Percentiles rank a stretch among this genome's conserved stretches.
These are phyloP conservation scores for Sophora flavescens DNA, from an alignment of 306 rosid genomes.

Conservation along the genomic window DNA sequence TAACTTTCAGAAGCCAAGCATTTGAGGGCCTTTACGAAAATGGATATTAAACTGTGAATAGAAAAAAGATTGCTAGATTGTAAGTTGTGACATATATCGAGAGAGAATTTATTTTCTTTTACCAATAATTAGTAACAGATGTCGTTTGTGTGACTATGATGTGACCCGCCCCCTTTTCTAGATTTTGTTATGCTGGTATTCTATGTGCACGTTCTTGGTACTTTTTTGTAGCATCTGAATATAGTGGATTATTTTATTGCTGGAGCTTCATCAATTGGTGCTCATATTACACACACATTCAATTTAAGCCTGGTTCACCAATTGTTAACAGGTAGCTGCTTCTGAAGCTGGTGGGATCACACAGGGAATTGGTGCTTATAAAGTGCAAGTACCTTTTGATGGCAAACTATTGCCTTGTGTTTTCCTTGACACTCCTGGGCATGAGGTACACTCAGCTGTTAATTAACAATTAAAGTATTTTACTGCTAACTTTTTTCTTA, in stretches of 20 bases:
- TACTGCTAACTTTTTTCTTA: conserved; percentile 8
- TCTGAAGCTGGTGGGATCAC: conserved; percentile 99
- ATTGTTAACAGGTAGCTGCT: conserved; percentile 84
- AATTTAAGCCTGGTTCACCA: conserved; percentile 43
- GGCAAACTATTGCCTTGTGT: conserved; percentile 86
- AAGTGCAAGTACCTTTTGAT: conserved; percentile 86
- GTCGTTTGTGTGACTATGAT: not conserved
- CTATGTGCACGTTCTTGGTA: conserved; percentile 15
- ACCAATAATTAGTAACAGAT: conserved; percentile 22
- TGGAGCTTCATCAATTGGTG: conserved; percentile 28
- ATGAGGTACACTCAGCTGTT: conserved; percentile 69
- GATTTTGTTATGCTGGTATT: not conserved
- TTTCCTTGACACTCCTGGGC: conserved; percentile 98
- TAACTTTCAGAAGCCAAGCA: conserved; percentile 29
- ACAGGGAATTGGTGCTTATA: conserved; percentile 98
- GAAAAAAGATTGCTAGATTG: conserved; percentile 12
- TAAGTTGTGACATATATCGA: not conserved
- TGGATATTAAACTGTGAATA: conserved; percentile 12
- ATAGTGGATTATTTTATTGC: conserved; percentile 26
- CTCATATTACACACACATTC: conserved; percentile 30
- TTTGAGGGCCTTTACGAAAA: not conserved
- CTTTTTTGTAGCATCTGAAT: not conserved
- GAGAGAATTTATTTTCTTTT: conserved; percentile 19
- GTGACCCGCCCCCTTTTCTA: not conserved
- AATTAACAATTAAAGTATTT: conserved; percentile 10